A percentile compares a stretch with the other conserved stretches of the same genome.
phyloP scores from a whole-genome alignment of 257 asterid species.

The Nicotiana tomentosiformis region DNA sequence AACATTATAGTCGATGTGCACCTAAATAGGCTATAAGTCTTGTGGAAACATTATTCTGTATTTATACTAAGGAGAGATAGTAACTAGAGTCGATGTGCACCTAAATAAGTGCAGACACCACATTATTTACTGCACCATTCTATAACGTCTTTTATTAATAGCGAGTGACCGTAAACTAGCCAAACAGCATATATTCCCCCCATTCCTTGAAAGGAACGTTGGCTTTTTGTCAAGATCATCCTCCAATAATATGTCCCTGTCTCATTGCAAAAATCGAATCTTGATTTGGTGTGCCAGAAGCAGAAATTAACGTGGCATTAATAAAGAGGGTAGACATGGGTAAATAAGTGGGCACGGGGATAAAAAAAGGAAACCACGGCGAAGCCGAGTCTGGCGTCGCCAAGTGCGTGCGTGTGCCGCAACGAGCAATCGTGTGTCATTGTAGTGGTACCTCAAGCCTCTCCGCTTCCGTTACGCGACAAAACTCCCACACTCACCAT shows the following conservation, averaged over 20 bases:
- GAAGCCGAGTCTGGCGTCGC: neutral
- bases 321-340: neutral
- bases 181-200: neutral
- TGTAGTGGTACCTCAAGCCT: constrained; percentile 19
- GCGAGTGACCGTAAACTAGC: neutral
- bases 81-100: too few species aligned
- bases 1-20: too few species aligned
- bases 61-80: too few species aligned
- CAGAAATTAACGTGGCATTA: constrained; percentile 4
- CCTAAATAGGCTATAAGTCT: too few species aligned
- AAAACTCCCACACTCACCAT: neutral
- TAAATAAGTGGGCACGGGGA: neutral
- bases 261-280: neutral
- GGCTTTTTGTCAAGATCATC: neutral
- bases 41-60: too few species aligned
- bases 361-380: neutral
- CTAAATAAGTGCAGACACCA: too few species aligned
- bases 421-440: constrained; percentile 30
- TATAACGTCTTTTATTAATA: too few species aligned
- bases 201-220: neutral
- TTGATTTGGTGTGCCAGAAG: neutral
- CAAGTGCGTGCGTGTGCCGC: constrained; percentile 4
- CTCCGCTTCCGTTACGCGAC: constrained; percentile 14
- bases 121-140: too few species aligned
- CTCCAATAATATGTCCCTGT: neutral